phyloP scores from a whole-genome alignment of 108 stramenopile genomes.

The Cylindrotheca fusiformis region DNA sequence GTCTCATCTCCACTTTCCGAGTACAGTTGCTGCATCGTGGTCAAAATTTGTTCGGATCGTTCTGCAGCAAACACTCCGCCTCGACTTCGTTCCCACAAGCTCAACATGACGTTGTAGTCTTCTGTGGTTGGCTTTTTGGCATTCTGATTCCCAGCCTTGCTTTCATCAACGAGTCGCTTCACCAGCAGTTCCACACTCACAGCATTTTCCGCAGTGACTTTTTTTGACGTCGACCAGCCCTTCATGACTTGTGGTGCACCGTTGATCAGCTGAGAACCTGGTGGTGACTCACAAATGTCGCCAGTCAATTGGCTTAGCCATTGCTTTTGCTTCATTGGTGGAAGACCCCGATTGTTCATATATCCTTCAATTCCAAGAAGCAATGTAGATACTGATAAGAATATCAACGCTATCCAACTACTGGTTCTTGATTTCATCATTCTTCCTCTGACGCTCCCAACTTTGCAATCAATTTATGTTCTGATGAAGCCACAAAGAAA shows the following conservation, averaged over 20 bases:
- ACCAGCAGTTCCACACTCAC: slow-evolving; percentile 63
- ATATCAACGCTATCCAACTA: no score
- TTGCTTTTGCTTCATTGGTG: slow-evolving; percentile 44
- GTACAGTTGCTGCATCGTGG: slow-evolving; percentile 58
- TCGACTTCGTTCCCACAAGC: slow-evolving; percentile 63
- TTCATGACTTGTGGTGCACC: slow-evolving; percentile 58
- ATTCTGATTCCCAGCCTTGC: slow-evolving; percentile 52
- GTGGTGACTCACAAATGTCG: slow-evolving; percentile 49
- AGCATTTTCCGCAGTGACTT: slow-evolving; percentile 42
- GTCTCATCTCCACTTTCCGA: slow-evolving; percentile 25
- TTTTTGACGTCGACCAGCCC: slow-evolving; percentile 51
- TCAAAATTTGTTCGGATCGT: slow-evolving; percentile 70
- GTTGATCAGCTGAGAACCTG: slow-evolving; percentile 46
- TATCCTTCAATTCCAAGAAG: no score
- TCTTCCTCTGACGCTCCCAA: no score
- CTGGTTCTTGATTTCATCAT: no score
- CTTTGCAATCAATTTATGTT: no score
- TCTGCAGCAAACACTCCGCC: slow-evolving; percentile 52
- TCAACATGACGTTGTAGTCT: slow-evolving; percentile 74
- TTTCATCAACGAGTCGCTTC: slow-evolving; percentile 74
- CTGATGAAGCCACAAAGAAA: no score
- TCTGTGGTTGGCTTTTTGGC: slow-evolving; percentile 27
- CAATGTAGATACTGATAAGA: no score
- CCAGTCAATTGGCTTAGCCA: slow-evolving; percentile 66
- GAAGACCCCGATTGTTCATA: no score